A percentile compares a stretch with the other conserved stretches of the same genome.
Evolutionary conservation across 2,329 filamentous ascomycete species (phyloP).

Genomic region (Curvularia eragrostidis): DNA sequence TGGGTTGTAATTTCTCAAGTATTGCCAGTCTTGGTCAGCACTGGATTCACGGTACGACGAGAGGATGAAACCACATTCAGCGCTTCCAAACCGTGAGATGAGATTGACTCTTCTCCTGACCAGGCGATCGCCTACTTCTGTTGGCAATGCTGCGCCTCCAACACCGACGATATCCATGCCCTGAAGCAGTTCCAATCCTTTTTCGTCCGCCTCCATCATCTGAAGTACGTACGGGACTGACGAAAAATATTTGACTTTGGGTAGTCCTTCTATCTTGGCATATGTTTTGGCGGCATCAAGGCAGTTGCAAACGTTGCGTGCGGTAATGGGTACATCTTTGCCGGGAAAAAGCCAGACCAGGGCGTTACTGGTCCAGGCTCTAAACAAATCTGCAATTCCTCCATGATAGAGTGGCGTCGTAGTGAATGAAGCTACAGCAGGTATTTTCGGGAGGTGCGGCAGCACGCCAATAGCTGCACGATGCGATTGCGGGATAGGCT

Average conservation of each 20-base stretch:
- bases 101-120: slow-evolving; percentile 61
- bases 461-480: slow-evolving; percentile 62
- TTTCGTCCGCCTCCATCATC: slow-evolving; percentile 88
- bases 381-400: slow-evolving; percentile 67
- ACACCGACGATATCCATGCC: slow-evolving; percentile 68
- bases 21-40: slow-evolving; percentile 66
- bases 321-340: slow-evolving; percentile 63
- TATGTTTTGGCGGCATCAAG: slow-evolving; percentile 50
- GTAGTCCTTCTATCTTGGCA: slow-evolving; percentile 24
- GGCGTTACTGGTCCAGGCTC: slow-evolving; percentile 66
- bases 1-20: slow-evolving; percentile 57
- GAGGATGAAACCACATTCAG: slow-evolving; percentile 70
- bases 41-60: slow-evolving; percentile 65
- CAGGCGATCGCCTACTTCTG: slow-evolving; percentile 61
- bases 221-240: slow-evolving; percentile 82
- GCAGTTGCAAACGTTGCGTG: slow-evolving; percentile 59
- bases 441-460: slow-evolving; percentile 53
- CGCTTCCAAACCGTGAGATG: slow-evolving; percentile 68
- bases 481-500: slow-evolving; percentile 67
- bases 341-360: slow-evolving; percentile 69
- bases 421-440: slow-evolving; percentile 62
- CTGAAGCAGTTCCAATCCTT: slow-evolving; percentile 72
- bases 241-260: slow-evolving; percentile 64
- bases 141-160: slow-evolving; percentile 66
- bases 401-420: slow-evolving; percentile 72